Evolutionary conservation across 352 stramenopile genomes (phyloP), one percentile per base, ranked within the genome.

Genomic region (Phytophthora constricta): DNA sequence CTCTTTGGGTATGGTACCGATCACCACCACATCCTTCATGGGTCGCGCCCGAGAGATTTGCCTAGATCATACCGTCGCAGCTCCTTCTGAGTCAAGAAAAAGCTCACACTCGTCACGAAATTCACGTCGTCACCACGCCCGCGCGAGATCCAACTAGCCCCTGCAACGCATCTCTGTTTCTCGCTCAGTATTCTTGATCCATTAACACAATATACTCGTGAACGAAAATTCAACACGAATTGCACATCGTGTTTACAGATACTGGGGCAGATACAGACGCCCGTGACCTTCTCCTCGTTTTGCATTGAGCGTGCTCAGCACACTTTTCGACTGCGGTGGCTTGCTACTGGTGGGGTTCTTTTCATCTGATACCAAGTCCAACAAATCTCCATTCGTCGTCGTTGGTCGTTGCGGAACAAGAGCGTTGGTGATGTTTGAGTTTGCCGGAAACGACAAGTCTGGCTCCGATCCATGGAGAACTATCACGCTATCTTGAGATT

Each of bases 1-100:
- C 59, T 89, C 82, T 39, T 68, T 90, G 28, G 82, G 82, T n/a
- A 90, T 90, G 79, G 74, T 90, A 54, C 82, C 79, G 10, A 85
- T 90, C 66, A 89, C 82, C n/a, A 89, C 82, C 31, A 86, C 76
- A 8, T 89, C 79, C 17, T 90, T 89, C 59, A 77, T 86, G 60
- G 64, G 71, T 16, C 71, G 74, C 4, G 60, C 79, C 8, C 61
- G 72, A 28, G 66, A 72, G 34, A 58, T 74, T 22, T 80, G 76
- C 39, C 59, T 70, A 25, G 74, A 82, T 1, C 69, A 66, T 45
- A 16, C 58, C 13, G 23, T 41, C 5, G 39, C 47, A 34, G 13
- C 39, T n/a, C 19, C 58, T 37, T 52, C 50, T 37, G 31, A 13
- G 17, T 43, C 61, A 39, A 47, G 39, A 39, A 71, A 71, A 34